A percentile compares a stretch with the other conserved stretches of the same genome.
Conservation (phyloP, 441 rosid species). For the Hura crepitans region DNA sequence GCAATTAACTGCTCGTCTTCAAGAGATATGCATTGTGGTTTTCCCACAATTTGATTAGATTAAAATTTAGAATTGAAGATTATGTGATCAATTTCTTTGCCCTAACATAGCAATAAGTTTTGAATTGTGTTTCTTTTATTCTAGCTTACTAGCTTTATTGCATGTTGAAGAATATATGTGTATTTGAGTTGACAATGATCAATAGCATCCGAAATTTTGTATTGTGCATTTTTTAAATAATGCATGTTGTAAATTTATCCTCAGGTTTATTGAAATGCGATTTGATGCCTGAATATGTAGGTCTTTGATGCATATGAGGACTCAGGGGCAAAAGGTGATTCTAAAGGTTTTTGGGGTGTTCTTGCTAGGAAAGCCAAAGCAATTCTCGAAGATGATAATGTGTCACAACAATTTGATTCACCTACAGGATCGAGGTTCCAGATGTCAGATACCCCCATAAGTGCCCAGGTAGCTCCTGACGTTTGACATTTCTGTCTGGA, state of each 20-base stretch:
- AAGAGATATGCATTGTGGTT: neutral
- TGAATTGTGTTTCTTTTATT: constrained; percentile 1
- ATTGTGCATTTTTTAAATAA: too few relatives aligned
- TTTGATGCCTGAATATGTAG: constrained; percentile 34
- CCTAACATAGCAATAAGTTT: neutral
- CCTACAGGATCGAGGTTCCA: constrained; percentile 31
- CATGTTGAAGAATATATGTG: neutral
- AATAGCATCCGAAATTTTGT: too few relatives aligned
- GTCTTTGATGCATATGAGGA: constrained; percentile 70
- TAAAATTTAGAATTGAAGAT: neutral
- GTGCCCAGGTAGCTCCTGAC: constrained; percentile 38
- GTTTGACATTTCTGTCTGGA: neutral
- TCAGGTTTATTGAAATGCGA: neutral
- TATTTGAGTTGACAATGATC: too few relatives aligned
- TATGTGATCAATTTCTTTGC: neutral
- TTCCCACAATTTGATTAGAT: neutral
- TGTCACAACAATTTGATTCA: constrained; percentile 33
- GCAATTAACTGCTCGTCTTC: neutral
- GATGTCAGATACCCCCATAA: constrained; percentile 36
- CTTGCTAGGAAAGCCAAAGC: constrained; percentile 94
- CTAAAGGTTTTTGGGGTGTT: constrained; percentile 90
- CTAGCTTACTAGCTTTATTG: too few relatives aligned
- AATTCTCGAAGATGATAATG: constrained; percentile 74
- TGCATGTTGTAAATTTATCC: neutral
- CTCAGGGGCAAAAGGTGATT: constrained; percentile 34